Evolutionary conservation across 179 eudicot genomes (phyloP).

Genomic region (Camellia oleifera): DNA sequence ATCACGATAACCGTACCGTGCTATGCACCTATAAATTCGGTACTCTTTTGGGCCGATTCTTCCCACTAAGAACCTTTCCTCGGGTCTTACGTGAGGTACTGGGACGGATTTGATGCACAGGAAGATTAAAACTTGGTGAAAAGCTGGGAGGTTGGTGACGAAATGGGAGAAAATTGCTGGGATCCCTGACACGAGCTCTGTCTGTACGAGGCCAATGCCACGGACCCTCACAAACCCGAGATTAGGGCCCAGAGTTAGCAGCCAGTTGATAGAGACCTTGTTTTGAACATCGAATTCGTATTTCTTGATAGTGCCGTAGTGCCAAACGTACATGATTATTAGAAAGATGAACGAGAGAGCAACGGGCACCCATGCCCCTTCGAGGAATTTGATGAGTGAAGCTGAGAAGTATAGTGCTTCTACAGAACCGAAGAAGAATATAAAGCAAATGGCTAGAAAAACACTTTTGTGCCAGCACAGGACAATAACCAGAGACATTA

Average conservation of each 20-base stretch:
- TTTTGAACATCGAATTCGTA: slow-evolving; percentile 88
- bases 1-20: slow-evolving; percentile 85
- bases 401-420: slow-evolving; percentile 97
- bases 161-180: slow-evolving; percentile 97
- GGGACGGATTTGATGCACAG: slow-evolving; percentile 80
- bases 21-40: slow-evolving; percentile 75
- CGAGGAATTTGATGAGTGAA: slow-evolving; percentile 84
- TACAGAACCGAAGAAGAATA: slow-evolving; percentile 78
- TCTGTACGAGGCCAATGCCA: slow-evolving; percentile 80
- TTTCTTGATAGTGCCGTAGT: slow-evolving; percentile 72
- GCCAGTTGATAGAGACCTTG: slow-evolving; percentile 90
- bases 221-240: slow-evolving; percentile 84
- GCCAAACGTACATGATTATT: slow-evolving; percentile 75
- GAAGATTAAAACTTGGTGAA: slow-evolving; percentile 86
- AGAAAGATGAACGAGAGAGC: slow-evolving; percentile 71
- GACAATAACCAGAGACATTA: slow-evolving; percentile 94
- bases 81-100: slow-evolving; percentile 74
- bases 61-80: slow-evolving; percentile 83
- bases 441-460: slow-evolving; percentile 64
- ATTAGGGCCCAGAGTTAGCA: slow-evolving; percentile 74
- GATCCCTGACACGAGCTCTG: slow-evolving; percentile 92
- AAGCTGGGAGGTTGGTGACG: slow-evolving; percentile 91
- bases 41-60: slow-evolving; percentile 81
- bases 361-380: slow-evolving; percentile 96
- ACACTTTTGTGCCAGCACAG: slow-evolving; percentile 79